A percentile compares a stretch with the other conserved stretches of the same genome.
These are phyloP conservation scores for Astraeus odoratus DNA, from an alignment of 768 basidiomycete genomes.

Conservation along the genomic window DNA sequence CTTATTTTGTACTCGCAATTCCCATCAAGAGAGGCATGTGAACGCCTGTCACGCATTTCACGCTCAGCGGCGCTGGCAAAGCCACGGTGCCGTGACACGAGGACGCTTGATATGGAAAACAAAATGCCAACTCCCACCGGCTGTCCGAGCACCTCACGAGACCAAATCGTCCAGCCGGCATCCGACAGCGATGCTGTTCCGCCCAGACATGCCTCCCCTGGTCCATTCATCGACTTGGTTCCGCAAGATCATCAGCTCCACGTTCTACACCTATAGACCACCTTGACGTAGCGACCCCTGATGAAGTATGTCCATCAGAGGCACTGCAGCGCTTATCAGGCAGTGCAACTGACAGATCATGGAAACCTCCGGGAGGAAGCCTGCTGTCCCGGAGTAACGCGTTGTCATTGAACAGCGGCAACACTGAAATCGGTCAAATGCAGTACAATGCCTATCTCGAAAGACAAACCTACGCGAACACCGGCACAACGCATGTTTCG, in stretches of 20 bases:
- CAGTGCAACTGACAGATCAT: background rate
- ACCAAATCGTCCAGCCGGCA: too few relatives aligned
- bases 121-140: background rate
- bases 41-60: conserved; percentile 6
- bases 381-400: background rate
- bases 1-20: too few relatives aligned
- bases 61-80: conserved; percentile 11
- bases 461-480: background rate
- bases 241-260: too few relatives aligned
- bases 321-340: background rate
- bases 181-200: too few relatives aligned
- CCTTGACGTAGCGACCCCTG: too few relatives aligned
- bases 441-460: too few relatives aligned
- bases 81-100: background rate
- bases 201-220: too few relatives aligned
- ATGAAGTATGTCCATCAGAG: too few relatives aligned
- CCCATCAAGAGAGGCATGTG: too few relatives aligned
- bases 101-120: background rate
- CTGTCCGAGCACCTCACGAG: too few relatives aligned
- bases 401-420: too few relatives aligned
- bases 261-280: background rate
- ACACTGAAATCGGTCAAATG: too few relatives aligned
- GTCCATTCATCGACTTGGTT: background rate
- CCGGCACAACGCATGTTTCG: background rate
- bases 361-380: background rate